Base-by-base conservation (phyloP, 768 basidiomycete genomes). In the Neoboletus magnificus region DNA sequence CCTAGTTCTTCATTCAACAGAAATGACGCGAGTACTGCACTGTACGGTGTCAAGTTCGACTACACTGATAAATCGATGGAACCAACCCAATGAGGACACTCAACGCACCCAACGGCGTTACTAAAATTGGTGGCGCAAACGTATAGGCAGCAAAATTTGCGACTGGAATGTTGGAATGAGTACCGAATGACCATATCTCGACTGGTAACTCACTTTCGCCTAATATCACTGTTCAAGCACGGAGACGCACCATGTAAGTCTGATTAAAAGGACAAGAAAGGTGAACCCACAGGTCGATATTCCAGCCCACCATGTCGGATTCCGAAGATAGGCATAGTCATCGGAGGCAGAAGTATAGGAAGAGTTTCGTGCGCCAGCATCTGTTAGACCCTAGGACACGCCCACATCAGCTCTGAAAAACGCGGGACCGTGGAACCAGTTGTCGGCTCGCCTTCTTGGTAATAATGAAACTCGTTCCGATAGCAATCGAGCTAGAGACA, bases 241-340 rank as follows among this genome's bases (percentile, higher is more conserved):
- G 22, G 43, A 4, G 58, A 30, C 41, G 40, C 33, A 50, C 50
- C 57, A 56, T 49, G 46, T 48, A 35, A 59, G 55, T 49, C 48
- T 29, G 12, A 40, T 44, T 18, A 49, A 47, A 29, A 54, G 54
- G n/a, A 51, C 2, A 25, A 27, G n/a, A 43, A 27, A 29, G 18
- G 48, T 15, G 35, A 36, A 84, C 93, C 73, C 69, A 98, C 96
- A 79, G 13, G 90, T 94, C 37, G 84, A 77, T 78, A 97, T 96
- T 51, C 97, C 96, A 4, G 86, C 86, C 96, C 96, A 99, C 96
- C 96, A 99, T 59, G 93, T 86, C 32, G 92, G 90, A 77, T 92
- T 98, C 63, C 78, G 82, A 46, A 99, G 76, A 71, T 98, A 99
- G 11, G 89, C 74, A 61, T 88, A 80, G 67, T 90, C 89, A 52